Conservation (phyloP, 371 early-diverging fungal species). For the Rhizopus stolonifer region DNA sequence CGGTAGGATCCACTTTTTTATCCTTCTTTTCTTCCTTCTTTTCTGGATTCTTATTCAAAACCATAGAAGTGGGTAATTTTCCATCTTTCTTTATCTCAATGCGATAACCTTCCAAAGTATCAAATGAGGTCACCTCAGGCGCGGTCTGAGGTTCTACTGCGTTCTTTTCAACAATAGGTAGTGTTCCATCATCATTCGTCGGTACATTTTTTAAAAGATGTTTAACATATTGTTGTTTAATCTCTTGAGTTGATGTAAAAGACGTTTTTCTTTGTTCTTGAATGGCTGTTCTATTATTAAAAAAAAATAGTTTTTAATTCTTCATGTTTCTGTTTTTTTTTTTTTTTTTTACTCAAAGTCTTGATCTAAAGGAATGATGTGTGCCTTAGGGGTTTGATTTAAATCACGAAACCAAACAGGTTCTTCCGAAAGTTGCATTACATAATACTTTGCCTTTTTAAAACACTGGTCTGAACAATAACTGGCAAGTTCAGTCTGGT, state of each 20-base stretch:
- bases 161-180: conserved; percentile 36
- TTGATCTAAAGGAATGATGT: conserved; percentile 30
- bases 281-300: conserved; percentile 29
- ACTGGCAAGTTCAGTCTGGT: conserved; percentile 56
- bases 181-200: conserved; percentile 17
- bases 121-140: conserved; percentile 17
- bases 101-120: conserved; percentile 47
- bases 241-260: conserved; percentile 15
- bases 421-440: conserved; percentile 61
- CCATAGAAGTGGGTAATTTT: conserved; percentile 31
- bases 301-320: no score
- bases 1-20: conserved; percentile 23
- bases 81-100: conserved; percentile 28
- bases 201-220: conserved; percentile 32
- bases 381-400: conserved; percentile 12
- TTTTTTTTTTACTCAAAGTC: conserved; percentile 36
- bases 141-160: neutral
- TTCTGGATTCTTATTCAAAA: conserved; percentile 23
- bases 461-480: conserved; percentile 67
- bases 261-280: conserved; percentile 17
- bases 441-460: conserved; percentile 60
- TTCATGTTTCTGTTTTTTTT: conserved; percentile 5
- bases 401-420: conserved; percentile 59
- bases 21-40: neutral
- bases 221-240: conserved; percentile 40